Base-by-base conservation (phyloP, 2,329 filamentous ascomycete species). In the Aspergillus versicolor region DNA sequence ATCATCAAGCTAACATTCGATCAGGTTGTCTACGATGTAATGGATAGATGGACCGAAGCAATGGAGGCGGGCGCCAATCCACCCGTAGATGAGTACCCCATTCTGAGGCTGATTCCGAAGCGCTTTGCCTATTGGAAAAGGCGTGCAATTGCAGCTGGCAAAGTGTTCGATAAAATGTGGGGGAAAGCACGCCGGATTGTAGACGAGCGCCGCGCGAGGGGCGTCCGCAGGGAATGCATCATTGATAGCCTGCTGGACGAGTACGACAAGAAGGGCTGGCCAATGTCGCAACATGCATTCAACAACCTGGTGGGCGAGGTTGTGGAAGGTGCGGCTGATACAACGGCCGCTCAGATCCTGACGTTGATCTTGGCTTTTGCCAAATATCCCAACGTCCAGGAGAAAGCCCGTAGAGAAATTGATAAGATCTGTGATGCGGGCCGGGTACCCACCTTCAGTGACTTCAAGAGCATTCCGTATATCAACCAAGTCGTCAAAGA, bases 401-500 rank as follows among this genome's bases (percentile, higher is more conserved):
- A 62, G 3, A 77, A 75, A 17, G 75, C 79, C 0, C 79, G 81
- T 57, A 75, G 75, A 17, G 82, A 75, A 65, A 59, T 85, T 6
- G 81, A 84, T 62, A 67, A 72, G 3, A 76, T 84, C 1, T 72
- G 86, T 2, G 82, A 83, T 2, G 62, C 70, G 0, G 55, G 73
- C 12, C 75, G 83, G 2, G 72, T 77, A 8, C 83, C 83, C 0
- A 68, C 65, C 17, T 80, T 78, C 65, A 75, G 78, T 37, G 82
- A 86, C 62, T 73, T 75, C 21, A 68, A 73, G 0, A 68, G 72
- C 3, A 65, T 86, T 8, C 82, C 82, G 0, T 86, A 86, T 61
- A 65, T 84, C 34, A 74, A 77, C 17, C 80, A 79, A 0, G 74
- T 83, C 17, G 76, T 84, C n/a, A 84, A 84, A 60, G 84, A 87